Conservation (phyloP, 2,329 filamentous ascomycete species). For the Dactylellina haptotyla region DNA sequence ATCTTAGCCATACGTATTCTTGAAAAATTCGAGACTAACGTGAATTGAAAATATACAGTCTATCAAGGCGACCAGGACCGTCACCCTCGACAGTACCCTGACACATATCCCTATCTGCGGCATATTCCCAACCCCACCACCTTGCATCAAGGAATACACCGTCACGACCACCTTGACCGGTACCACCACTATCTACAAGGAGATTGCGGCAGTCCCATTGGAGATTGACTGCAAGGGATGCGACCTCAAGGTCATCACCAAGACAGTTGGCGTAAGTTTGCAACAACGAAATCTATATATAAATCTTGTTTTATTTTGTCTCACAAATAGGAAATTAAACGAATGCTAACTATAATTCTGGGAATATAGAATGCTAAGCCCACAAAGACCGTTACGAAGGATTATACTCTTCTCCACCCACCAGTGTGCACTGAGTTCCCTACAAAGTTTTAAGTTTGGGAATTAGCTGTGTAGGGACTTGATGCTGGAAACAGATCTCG, state of each 20-base stretch:
- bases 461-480: too few relatives aligned
- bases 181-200: conserved; percentile 31
- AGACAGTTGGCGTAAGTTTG: conserved; percentile 11
- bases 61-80: conserved; percentile 7
- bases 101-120: conserved; percentile 7
- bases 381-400: neutral
- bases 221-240: conserved; percentile 38
- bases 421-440: conserved; percentile 7
- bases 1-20: neutral
- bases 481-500: too few relatives aligned
- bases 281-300: neutral
- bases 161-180: conserved; percentile 28
- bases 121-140: neutral
- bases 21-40: too few relatives aligned
- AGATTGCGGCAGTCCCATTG: conserved; percentile 11
- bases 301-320: too few relatives aligned
- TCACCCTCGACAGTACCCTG: neutral
- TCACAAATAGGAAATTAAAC: too few relatives aligned
- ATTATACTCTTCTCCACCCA: conserved; percentile 9
- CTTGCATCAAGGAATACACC: conserved; percentile 12
- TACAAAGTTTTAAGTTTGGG: neutral
- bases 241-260: conserved; percentile 11
- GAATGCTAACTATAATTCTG: too few relatives aligned
- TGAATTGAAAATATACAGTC: neutral
- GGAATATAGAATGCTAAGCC: neutral